These are phyloP conservation scores for Sporothrix humicola DNA, from an alignment of 2,329 filamentous ascomycete genomes.

Conservation along the genomic window DNA sequence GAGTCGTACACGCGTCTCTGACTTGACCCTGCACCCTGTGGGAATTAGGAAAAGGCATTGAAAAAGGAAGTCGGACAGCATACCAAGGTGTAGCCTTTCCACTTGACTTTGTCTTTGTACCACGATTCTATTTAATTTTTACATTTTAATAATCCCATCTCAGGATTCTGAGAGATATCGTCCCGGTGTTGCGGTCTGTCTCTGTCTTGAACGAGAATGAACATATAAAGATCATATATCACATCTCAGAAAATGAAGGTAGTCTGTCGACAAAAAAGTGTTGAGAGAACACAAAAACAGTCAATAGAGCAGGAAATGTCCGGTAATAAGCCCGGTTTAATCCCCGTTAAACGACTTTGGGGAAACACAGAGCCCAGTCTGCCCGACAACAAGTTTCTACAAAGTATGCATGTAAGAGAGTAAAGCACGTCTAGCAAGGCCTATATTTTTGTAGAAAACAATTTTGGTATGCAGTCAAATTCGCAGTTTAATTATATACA, in stretches of 20 bases:
- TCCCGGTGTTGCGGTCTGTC: background rate
- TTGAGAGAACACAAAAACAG: background rate
- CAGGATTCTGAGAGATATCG: background rate
- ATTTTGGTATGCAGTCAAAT: conserved; percentile 7
- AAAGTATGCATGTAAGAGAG: background rate
- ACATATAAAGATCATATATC: background rate
- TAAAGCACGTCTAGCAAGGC: background rate
- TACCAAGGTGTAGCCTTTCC: background rate
- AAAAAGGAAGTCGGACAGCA: background rate
- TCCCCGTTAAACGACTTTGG: background rate
- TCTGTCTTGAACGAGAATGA: background rate
- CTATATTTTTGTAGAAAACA: background rate
- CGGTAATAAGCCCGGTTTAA: background rate
- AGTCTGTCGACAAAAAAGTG: background rate
- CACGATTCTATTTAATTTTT: background rate
- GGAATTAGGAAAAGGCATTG: background rate
- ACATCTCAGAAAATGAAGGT: background rate
- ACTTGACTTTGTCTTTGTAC: background rate
- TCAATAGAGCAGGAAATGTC: background rate
- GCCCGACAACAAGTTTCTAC: too few relatives aligned
- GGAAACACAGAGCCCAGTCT: background rate
- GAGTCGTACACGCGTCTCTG: background rate
- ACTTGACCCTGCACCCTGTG: background rate
- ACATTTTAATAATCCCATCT: background rate
- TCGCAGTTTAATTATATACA: conserved; percentile 22